Evolutionary conservation across 805 yeast genomes (phyloP).

Genomic region (Wickerhamiella slavikovae): DNA sequence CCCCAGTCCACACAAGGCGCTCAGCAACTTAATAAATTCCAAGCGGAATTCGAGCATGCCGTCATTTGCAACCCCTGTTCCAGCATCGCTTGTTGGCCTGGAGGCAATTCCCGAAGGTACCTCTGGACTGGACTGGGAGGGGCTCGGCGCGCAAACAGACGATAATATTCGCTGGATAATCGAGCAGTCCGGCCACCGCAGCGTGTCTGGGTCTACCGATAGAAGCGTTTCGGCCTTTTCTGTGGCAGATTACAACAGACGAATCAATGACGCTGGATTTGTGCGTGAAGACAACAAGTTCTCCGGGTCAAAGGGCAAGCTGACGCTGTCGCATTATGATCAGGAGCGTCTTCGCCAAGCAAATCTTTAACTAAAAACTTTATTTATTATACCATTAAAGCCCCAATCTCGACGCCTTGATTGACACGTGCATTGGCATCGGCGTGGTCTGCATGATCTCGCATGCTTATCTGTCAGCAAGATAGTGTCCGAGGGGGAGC

Average conservation of each 20-base stretch:
- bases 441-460: too few species aligned
- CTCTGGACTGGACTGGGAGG: constrained; percentile 4
- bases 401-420: too few species aligned
- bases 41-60: constrained; percentile 1
- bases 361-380: background rate
- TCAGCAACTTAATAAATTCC: constrained; percentile 2
- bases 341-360: constrained; percentile 1
- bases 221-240: constrained; percentile 10
- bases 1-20: constrained; percentile 1
- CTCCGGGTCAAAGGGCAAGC: constrained; percentile 6
- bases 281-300: constrained; percentile 12
- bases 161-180: constrained; percentile 1
- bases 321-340: constrained; percentile 4
- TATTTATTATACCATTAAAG: too few species aligned
- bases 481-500: too few species aligned
- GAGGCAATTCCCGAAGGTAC: constrained; percentile 7
- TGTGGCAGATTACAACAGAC: constrained; percentile 13
- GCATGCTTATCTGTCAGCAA: too few species aligned
- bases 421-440: too few species aligned
- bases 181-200: constrained; percentile 6
- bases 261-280: constrained; percentile 13
- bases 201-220: constrained; percentile 12
- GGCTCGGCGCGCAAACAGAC: background rate
- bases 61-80: background rate
- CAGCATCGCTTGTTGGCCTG: constrained; percentile 5